Base-by-base conservation (phyloP, 2,329 filamentous ascomycete genomes). In the Diplodia intermedia region DNA sequence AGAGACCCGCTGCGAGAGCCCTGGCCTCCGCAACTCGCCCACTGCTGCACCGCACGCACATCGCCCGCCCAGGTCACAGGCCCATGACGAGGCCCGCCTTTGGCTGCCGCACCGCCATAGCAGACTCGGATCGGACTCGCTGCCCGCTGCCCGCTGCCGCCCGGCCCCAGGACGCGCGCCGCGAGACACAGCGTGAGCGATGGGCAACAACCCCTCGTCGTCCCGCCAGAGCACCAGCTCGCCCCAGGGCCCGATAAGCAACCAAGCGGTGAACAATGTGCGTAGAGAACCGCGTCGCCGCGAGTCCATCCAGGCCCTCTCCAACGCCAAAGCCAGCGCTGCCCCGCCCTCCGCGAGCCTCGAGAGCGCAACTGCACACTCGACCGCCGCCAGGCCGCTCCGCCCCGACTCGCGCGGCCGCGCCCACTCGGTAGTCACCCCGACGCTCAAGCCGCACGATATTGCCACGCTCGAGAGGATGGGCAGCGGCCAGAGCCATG, bases 401-500 rank as follows among this genome's bases (percentile, higher is more conserved):
- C 69, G 68, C 70, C 74, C 66, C 36, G 71, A 71, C 69, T 75
- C 73, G 60, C 74, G 76, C 53, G 72, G 72, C 68, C 72, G 77
- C 63, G 71, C 75, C 63, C 73, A 75, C 61, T 69, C 71, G 23
- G 69, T 72, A 60, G 69, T 70, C 66, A 68, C 66, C 12, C 61
- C 67, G 15, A 65, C 52, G 43, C 67, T 65, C 43, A 74, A 71
- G 72, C 47, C 74, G 69, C 74, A 77, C 68, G 74, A 76, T 70
- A 26, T 68, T 71, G 61, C 70, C 33, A 49, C 69, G 66, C 67
- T 72, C 53, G 73, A 75, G 53, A 76, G 70, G 68, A 80, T 81
- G 79, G 80, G 80, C 70, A 80, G 79, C 71, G 79, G 80, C 71
- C 76, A 79, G 72, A 79, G 77, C 70, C 74, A 72, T 70, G 74